A percentile compares a stretch with the other conserved stretches of the same genome.
These are phyloP conservation scores for Bacterosira constricta DNA, from an alignment of 108 stramenopile genomes.

Conservation along the genomic window DNA sequence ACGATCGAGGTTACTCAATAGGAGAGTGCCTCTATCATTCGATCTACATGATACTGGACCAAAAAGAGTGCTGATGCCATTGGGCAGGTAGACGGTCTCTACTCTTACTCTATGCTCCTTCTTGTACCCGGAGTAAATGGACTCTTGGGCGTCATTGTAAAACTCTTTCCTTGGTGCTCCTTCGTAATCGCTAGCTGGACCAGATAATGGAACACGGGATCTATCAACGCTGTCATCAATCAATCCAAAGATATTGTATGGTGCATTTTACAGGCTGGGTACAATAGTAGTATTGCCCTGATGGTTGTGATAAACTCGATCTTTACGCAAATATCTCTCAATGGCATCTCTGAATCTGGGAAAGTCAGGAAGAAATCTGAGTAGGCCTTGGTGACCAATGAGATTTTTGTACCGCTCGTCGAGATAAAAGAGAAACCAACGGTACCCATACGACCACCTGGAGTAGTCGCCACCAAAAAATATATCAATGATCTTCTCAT, in stretches of 20 bases:
- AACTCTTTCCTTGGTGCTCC: slow-evolving; percentile 11
- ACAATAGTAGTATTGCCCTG: not conserved
- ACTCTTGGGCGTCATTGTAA: not conserved
- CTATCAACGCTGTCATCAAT: slow-evolving; percentile 21
- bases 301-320: not conserved
- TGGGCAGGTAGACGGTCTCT: slow-evolving; percentile 19
- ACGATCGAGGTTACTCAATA: slow-evolving; percentile 8
- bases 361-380: not conserved
- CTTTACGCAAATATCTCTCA: not conserved
- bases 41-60: slow-evolving; percentile 15
- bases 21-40: not conserved
- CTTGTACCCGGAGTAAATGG: slow-evolving; percentile 28
- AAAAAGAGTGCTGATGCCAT: slow-evolving; percentile 19
- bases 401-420: not conserved
- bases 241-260: slow-evolving; percentile 22
- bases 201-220: slow-evolving; percentile 13
- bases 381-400: not conserved
- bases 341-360: not conserved
- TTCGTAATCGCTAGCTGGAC: slow-evolving; percentile 23
- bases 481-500: not conserved
- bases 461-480: slow-evolving; percentile 2
- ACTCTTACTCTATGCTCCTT: slow-evolving; percentile 18
- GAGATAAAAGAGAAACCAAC: not conserved
- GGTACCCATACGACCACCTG: not conserved
- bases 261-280: not conserved